A percentile compares a stretch with the other conserved stretches of the same genome.
Evolutionary conservation across 441 rosid genomes (phyloP).

Genomic region (Mallotus japonicus): DNA sequence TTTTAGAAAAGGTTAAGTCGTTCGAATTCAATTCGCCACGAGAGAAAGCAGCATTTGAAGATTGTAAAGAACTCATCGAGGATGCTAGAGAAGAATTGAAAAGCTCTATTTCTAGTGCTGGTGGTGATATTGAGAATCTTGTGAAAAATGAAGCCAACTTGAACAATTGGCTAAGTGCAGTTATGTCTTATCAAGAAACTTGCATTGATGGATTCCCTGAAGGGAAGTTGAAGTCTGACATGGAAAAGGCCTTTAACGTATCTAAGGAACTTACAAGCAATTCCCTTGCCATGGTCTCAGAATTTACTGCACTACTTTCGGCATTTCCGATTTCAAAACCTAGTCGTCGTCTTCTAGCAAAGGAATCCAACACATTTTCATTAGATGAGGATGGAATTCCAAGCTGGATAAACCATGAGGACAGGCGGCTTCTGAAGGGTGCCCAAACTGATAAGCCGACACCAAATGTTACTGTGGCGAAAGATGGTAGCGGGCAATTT

Average conservation of each 20-base stretch:
- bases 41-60: constrained; percentile 56
- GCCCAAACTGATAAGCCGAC: constrained; percentile 27
- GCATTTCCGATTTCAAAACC: constrained; percentile 7
- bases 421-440: constrained; percentile 51
- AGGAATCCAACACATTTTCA: constrained; percentile 17
- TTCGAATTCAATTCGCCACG: constrained; percentile 37
- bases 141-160: constrained; percentile 33
- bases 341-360: constrained; percentile 41
- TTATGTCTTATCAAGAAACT: constrained; percentile 63
- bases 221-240: constrained; percentile 43
- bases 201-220: constrained; percentile 74
- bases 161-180: constrained; percentile 71
- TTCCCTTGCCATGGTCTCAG: constrained; percentile 54
- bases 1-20: constrained; percentile 30
- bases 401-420: constrained; percentile 51
- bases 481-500: constrained; percentile 77
- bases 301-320: constrained; percentile 30
- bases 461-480: constrained; percentile 59
- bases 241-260: constrained; percentile 36
- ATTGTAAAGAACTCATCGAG: constrained; percentile 47
- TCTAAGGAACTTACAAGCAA: constrained; percentile 59
- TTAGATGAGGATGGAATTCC: constrained; percentile 41
- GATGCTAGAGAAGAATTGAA: constrained; percentile 52
- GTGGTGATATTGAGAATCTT: constrained; percentile 24
- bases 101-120: constrained; percentile 22